Conservation (phyloP, 768 basidiomycete genomes). For the Termitomyces titanicus region DNA sequence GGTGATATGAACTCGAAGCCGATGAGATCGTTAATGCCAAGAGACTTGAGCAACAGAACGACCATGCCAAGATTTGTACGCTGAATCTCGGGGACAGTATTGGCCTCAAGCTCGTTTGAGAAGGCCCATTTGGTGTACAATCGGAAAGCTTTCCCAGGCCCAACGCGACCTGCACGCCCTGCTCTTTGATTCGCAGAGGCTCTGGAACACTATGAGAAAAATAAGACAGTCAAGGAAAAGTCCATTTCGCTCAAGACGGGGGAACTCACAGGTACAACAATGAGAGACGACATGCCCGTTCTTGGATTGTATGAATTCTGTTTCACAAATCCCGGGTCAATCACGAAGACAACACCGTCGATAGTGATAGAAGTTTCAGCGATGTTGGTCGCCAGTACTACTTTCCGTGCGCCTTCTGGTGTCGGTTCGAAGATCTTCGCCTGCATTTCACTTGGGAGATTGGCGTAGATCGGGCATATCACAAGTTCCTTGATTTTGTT, state of each 20-base stretch:
- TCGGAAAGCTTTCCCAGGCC: conserved; percentile 97
- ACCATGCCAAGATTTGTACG: conserved; percentile 97
- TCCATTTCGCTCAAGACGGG: not conserved
- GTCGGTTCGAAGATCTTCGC: conserved; percentile 99
- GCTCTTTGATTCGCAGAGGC: conserved; percentile 98
- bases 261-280: conserved; percentile 87
- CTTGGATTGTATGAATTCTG: conserved; percentile 98
- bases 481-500: conserved; percentile 95
- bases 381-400: conserved; percentile 97
- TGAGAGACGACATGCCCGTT: conserved; percentile 96
- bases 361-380: conserved; percentile 99
- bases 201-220: conserved; percentile 73
- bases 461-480: conserved; percentile 97
- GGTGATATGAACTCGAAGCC: conserved; percentile 99
- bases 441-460: conserved; percentile 99
- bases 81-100: conserved; percentile 98
- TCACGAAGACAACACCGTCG: conserved; percentile 98
- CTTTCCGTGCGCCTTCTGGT: conserved; percentile 93
- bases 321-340: conserved; percentile 99
- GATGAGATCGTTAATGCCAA: conserved; percentile 98
- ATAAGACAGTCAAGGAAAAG: not conserved
- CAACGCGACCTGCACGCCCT: conserved; percentile 95
- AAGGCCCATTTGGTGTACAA: conserved; percentile 99
- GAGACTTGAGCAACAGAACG: conserved; percentile 89
- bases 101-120: conserved; percentile 91